Evolutionary conservation across 2,329 filamentous ascomycete genomes (phyloP), one percentile per base, ranked within the genome.

Genomic region (Sporothrix inflata): DNA sequence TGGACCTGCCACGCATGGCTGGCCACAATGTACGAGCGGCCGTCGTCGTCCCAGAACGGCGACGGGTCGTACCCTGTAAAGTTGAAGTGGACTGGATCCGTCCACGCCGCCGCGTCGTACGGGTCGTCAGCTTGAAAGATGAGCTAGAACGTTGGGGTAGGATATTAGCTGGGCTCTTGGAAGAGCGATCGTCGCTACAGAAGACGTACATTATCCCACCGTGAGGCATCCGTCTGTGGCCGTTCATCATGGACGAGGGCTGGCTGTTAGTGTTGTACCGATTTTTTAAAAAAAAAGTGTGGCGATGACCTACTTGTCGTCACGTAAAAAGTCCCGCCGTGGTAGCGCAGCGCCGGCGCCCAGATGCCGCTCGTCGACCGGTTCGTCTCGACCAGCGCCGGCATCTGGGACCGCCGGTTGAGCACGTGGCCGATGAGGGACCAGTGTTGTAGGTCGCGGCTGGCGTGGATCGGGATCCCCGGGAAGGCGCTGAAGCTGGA

Each of bases 41-140:
- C 87, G 63, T 89, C 84, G 0, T 84, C 83, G 67, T 89, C 85
- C 85, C 86, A 89, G 75, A 88, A 87, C 8, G 84, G 82, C 45
- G 83, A 84, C 0, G 87, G 85, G 70, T 90, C 88, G 69, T 87
- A 86, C 0, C 85, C 85, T 9, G 81, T 79, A 57, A 85, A 85
- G 14, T 84, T 79, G 75, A 86, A 87, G 69, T 84, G 82, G 0
- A 84, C 76, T 0, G 86, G 83, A 69, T 85, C 79, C 0, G 82
- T 82, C 86, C 86, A 88, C 0, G 84, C 78, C 14, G 74, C 55
- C 5, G 79, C 76, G 51, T 84, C 77, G 74, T 80, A 86, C 0
- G 83, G 82, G 69, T 86, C 76, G 1, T 79, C 78, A 0, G 82
- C 81, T 51, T 81, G 81, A 78, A 86, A 85, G 66, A 86, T 82